Evolutionary conservation across 176 grass and related monocot species (phyloP).

Genomic region (Hsuehochloa calcarea): DNA sequence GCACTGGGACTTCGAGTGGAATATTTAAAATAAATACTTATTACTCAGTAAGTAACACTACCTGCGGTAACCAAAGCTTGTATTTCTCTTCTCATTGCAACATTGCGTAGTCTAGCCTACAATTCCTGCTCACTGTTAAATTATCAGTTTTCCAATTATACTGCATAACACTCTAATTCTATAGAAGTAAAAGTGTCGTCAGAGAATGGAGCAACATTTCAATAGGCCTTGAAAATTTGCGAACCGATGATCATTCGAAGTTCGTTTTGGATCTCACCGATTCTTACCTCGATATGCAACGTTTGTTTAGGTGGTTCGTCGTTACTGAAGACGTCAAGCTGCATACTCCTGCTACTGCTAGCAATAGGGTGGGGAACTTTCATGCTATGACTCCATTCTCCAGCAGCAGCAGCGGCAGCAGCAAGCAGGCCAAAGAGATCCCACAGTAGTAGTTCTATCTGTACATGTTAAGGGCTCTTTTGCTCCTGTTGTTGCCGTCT

Average conservation of each 20-base stretch:
- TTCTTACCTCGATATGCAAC: not conserved
- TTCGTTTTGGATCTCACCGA: not conserved
- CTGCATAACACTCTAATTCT: not conserved
- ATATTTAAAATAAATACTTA: slow-evolving; percentile 58
- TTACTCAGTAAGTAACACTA: slow-evolving; percentile 48
- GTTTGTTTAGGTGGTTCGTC: slow-evolving; percentile 27
- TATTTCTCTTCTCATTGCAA: not conserved
- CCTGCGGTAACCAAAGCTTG: not conserved
- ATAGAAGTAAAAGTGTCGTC: not conserved
- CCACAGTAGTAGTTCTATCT: not conserved
- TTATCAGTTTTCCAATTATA: not conserved
- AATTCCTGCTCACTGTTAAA: not conserved
- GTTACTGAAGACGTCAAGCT: not conserved
- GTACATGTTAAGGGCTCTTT: not conserved
- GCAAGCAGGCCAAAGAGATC: slow-evolving; percentile 1
- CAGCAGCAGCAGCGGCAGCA: not conserved
- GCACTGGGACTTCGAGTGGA: slow-evolving; percentile 85
- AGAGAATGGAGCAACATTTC: not conserved
- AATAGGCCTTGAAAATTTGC: not conserved
- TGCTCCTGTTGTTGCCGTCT: not conserved
- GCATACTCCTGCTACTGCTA: not conserved
- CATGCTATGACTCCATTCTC: not conserved
- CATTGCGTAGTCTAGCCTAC: not conserved
- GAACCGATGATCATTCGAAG: not conserved
- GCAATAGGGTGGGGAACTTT: slow-evolving; percentile 15